Evolutionary conservation across 352 stramenopile genomes (phyloP).

Genomic region (Phytophthora pluvialis): DNA sequence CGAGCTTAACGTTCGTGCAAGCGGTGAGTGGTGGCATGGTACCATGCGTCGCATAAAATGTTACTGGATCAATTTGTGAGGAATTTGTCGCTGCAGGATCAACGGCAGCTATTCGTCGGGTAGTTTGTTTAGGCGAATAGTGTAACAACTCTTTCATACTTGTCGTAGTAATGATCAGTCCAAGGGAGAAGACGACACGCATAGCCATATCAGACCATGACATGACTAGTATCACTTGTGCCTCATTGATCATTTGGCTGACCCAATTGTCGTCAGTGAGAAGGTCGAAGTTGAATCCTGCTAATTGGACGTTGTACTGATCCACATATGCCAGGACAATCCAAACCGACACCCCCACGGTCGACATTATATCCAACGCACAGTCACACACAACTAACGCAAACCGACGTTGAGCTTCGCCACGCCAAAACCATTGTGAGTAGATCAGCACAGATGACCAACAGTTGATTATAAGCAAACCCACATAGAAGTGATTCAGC

Average conservation of each 20-base stretch:
- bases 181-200: constrained; percentile 27
- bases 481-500: constrained; percentile 43
- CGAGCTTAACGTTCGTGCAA: too few relatives aligned
- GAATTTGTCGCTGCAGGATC: too few relatives aligned
- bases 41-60: too few relatives aligned
- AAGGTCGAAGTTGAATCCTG: constrained; percentile 12
- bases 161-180: constrained; percentile 18
- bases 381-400: constrained; percentile 25
- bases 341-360: constrained; percentile 25
- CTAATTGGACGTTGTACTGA: constrained; percentile 10
- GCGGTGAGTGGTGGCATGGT: too few relatives aligned
- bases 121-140: neutral
- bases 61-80: too few relatives aligned
- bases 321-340: constrained; percentile 24
- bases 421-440: constrained; percentile 17
- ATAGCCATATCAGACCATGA: constrained; percentile 34
- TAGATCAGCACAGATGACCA: constrained; percentile 34
- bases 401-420: constrained; percentile 28
- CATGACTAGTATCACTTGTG: constrained; percentile 30
- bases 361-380: constrained; percentile 30
- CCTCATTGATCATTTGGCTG: constrained; percentile 34
- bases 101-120: too few relatives aligned
- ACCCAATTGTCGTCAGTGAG: constrained; percentile 7
- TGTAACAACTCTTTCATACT: constrained; percentile 32
- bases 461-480: constrained; percentile 33